phyloP scores from a whole-genome alignment of 164 flowering plant genomes.

The Saururus chinensis region DNA sequence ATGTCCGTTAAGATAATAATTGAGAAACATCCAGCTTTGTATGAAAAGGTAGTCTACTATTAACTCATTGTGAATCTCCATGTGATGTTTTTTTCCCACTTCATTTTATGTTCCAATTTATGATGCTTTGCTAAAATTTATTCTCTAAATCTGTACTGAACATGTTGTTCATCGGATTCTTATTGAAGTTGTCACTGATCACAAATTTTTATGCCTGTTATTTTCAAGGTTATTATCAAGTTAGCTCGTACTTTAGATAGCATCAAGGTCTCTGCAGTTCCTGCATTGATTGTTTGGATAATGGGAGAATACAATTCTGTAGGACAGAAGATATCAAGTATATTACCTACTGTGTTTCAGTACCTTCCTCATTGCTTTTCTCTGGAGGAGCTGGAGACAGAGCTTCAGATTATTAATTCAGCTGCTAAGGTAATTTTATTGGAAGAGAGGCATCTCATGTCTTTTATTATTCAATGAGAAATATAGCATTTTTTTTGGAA shows the following conservation, averaged over 20 bases:
- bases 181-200: conserved; percentile 2
- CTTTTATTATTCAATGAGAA: background rate
- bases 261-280: conserved; percentile 74
- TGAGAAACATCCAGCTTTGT: conserved; percentile 49
- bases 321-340: conserved; percentile 54
- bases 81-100: background rate
- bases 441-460: background rate
- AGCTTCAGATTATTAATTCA: conserved; percentile 81
- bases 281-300: conserved; percentile 85
- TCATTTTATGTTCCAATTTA: background rate
- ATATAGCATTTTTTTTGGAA: too few species aligned
- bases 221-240: conserved; percentile 60
- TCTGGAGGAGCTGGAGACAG: conserved; percentile 67
- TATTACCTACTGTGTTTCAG: conserved; percentile 43
- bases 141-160: background rate
- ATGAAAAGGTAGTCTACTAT: conserved; percentile 48
- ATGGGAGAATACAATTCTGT: conserved; percentile 70
- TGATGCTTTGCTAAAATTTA: background rate
- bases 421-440: conserved; percentile 47
- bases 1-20: conserved; percentile 66
- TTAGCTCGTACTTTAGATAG: conserved; percentile 73
- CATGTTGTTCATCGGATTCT: background rate
- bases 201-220: conserved; percentile 1
- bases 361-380: conserved; percentile 73
- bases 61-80: conserved; percentile 10